These are phyloP conservation scores for Neurospora sp. DNA, from an alignment of 2,329 filamentous ascomycete genomes.

Conservation along the genomic window DNA sequence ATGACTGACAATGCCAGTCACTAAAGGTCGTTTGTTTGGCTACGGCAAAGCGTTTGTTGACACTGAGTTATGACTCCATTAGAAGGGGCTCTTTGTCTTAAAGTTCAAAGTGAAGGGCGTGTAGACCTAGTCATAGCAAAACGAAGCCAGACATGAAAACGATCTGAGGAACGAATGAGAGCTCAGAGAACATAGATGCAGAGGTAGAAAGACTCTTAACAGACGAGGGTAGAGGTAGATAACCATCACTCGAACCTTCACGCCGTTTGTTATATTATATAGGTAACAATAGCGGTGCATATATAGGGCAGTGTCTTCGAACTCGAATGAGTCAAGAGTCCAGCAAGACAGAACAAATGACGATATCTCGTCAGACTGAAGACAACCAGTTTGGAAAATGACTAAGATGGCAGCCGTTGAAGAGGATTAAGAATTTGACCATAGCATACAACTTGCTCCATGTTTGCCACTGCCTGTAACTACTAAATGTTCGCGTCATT, in stretches of 20 bases:
- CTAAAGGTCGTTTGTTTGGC: background rate
- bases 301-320: background rate
- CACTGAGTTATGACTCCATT: background rate
- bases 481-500: background rate
- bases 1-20: background rate
- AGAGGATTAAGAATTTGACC: background rate
- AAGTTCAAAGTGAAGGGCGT: background rate
- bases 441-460: background rate
- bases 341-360: background rate
- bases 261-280: background rate
- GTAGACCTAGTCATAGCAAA: background rate
- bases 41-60: background rate
- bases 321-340: background rate
- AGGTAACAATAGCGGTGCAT: background rate
- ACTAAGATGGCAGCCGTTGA: background rate
- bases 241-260: background rate
- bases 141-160: background rate
- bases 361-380: background rate
- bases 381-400: background rate
- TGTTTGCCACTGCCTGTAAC: background rate
- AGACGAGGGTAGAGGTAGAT: background rate
- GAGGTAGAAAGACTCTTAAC: background rate
- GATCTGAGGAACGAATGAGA: background rate
- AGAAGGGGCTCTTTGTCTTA: background rate
- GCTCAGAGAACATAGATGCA: background rate